These are phyloP conservation scores for Exophiala xenobiotica DNA, from an alignment of 2,329 filamentous ascomycete species.

Conservation along the genomic window DNA sequence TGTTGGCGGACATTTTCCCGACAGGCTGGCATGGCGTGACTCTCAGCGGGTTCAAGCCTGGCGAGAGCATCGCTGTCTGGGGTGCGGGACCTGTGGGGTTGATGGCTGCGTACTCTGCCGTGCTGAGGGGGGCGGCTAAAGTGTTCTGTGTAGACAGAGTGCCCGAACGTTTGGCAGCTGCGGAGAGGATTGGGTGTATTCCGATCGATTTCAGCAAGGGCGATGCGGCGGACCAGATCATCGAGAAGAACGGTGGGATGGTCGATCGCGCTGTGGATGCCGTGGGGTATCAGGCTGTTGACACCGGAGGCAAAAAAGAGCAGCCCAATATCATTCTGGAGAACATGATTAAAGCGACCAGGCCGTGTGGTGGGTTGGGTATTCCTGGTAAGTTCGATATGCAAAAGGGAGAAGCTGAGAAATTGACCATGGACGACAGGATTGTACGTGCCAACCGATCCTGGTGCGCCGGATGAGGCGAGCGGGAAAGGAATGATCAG, in stretches of 20 bases:
- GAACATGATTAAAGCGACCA: slow-evolving; percentile 62
- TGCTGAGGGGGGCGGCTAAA: slow-evolving; percentile 58
- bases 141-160: slow-evolving; percentile 64
- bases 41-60: slow-evolving; percentile 41
- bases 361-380: slow-evolving; percentile 61
- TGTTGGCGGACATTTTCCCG: slow-evolving; percentile 46
- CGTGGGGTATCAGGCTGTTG: slow-evolving; percentile 65
- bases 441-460: slow-evolving; percentile 51
- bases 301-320: slow-evolving; percentile 56
- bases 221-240: slow-evolving; percentile 62
- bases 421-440: too few species aligned
- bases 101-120: slow-evolving; percentile 64
- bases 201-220: slow-evolving; percentile 61
- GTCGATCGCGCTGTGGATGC: slow-evolving; percentile 65
- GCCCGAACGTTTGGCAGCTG: slow-evolving; percentile 57
- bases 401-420: too few species aligned
- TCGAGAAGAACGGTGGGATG: slow-evolving; percentile 58
- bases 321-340: slow-evolving; percentile 64
- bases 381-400: slow-evolving; percentile 48
- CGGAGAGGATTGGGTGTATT: slow-evolving; percentile 60
- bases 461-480: slow-evolving; percentile 62
- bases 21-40: slow-evolving; percentile 42
- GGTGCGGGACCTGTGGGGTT: slow-evolving; percentile 64
- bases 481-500: slow-evolving; percentile 63
- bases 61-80: slow-evolving; percentile 62